Evolutionary conservation across 2,329 filamentous ascomycete species (phyloP).

Genomic region (Cryoendolithus antarcticus): DNA sequence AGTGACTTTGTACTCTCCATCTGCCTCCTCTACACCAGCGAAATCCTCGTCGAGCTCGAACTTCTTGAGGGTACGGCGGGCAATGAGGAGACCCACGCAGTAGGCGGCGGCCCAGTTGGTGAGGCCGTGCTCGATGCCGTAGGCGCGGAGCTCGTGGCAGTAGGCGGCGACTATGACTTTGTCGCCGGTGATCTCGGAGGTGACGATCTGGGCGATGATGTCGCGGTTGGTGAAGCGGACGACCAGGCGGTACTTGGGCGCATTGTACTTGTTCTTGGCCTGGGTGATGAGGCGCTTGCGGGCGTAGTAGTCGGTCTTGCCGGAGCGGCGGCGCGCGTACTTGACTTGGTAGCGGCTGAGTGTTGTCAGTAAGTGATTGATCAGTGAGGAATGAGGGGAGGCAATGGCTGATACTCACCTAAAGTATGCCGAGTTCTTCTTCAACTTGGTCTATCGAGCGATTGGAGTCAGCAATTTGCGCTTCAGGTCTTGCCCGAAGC

Average conservation of each 20-base stretch:
- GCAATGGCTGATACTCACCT: constrained; percentile 50
- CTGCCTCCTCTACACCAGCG: constrained; percentile 87
- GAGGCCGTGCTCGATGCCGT: constrained; percentile 95
- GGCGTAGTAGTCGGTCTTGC: constrained; percentile 99
- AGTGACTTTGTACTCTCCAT: constrained; percentile 91
- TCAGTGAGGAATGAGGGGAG: constrained; percentile 4
- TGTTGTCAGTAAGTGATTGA: constrained; percentile 3
- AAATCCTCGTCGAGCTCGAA: constrained; percentile 90
- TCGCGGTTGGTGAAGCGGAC: constrained; percentile 77
- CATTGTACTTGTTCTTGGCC: constrained; percentile 99
- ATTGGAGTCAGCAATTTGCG: constrained; percentile 99
- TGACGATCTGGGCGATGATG: constrained; percentile 96
- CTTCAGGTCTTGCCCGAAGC: constrained; percentile 95
- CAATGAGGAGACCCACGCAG: constrained; percentile 89
- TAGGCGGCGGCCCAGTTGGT: constrained; percentile 99
- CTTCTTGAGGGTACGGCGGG: constrained; percentile 94
- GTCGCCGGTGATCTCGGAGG: constrained; percentile 92
- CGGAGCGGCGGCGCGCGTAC: constrained; percentile 91
- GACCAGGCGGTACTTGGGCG: constrained; percentile 98
- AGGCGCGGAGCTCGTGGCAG: constrained; percentile 93
- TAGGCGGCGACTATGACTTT: constrained; percentile 91
- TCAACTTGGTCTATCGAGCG: constrained; percentile 61
- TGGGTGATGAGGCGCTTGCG: constrained; percentile 99
- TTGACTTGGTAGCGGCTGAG: constrained; percentile 96
- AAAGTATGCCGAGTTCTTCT: constrained; percentile 98